Evolutionary conservation across 208 protist species (phyloP), one percentile per base, ranked within the genome.

Genomic region (Trypanosoma conorhini): DNA sequence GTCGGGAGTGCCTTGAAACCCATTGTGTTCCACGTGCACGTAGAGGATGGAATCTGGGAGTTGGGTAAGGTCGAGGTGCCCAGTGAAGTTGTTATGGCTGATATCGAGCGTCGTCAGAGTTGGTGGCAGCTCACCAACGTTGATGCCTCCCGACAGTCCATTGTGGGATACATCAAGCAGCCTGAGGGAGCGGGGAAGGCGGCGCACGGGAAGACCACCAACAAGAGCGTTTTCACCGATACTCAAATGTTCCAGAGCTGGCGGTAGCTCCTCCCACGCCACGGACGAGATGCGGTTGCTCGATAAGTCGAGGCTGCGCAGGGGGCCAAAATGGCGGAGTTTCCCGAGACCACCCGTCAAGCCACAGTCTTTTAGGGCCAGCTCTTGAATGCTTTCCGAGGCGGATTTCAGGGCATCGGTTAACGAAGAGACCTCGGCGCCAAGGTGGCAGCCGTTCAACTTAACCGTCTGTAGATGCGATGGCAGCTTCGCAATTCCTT

Each of bases 11-110:
- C 82, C 82, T 40, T 69, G 62, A 72, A 87, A 87, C 38, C 68
- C 50, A 58, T 87, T 87, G 62, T 75, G 19, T 62, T 87, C 71
- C 24, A 87, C 40, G 57, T 81, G 76, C 10, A 81, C 66, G 56
- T 71, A 79, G 38, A 46, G 63, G 19, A 74, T 68, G n/a, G 67
- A 61, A 22, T 83, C 78, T 8, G 78, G 77, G 0, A 87, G 74
- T 67, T 70, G n/a, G 19, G 71, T 75, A 38, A 83, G 58, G 66
- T 76, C 61, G 30, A 87, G 57, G 15, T 15, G 21, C 2, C 82
- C 82, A 44, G 12, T 73, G 46, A 87, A 74, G 5, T 56, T 15
- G 57, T 87, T 87, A 46, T 74, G 15, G 56, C 82, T 81, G 26
- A 87, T 30, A 51, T 87, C 75, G 13, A 87, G 46, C 40, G 63